phyloP scores from a whole-genome alignment of 108 stramenopile species.

The Phaeodactylum tricornutum region DNA sequence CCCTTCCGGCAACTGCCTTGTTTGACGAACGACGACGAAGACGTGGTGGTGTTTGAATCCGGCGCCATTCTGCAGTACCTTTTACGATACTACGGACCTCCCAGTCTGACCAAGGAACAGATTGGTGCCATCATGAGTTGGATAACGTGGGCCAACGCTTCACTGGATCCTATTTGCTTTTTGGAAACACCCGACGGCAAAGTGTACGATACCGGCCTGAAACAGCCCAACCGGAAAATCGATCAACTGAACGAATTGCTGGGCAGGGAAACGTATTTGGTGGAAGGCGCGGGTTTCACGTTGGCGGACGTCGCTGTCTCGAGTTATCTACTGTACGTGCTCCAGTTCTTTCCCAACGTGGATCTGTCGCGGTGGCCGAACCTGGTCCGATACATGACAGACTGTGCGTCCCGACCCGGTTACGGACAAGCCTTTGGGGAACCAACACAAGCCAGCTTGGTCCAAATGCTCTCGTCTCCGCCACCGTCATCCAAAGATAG shows the following conservation, averaged over 20 bases:
- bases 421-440: constrained; percentile 75
- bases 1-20: constrained; percentile 85
- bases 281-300: constrained; percentile 44
- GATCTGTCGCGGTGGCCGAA: constrained; percentile 61
- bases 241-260: constrained; percentile 55
- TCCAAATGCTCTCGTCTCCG: constrained; percentile 37
- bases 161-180: constrained; percentile 84
- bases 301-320: constrained; percentile 81
- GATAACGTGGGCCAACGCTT: constrained; percentile 84
- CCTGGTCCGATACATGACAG: constrained; percentile 68
- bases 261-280: constrained; percentile 29
- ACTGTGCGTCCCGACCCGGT: constrained; percentile 46
- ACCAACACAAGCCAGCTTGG: constrained; percentile 36
- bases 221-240: constrained; percentile 53
- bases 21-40: constrained; percentile 42
- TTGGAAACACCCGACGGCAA: constrained; percentile 76
- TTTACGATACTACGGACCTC: constrained; percentile 17
- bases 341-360: constrained; percentile 74
- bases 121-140: constrained; percentile 47
- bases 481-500: constrained; percentile 23
- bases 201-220: constrained; percentile 72
- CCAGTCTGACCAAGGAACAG: constrained; percentile 12
- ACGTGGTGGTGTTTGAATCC: constrained; percentile 75
- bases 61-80: constrained; percentile 82
- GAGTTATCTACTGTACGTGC: constrained; percentile 74